Percentiles rank a stretch among this genome's conserved stretches.
phyloP scores from a whole-genome alignment of 345 rosid species.

The Luvunga scandens region DNA sequence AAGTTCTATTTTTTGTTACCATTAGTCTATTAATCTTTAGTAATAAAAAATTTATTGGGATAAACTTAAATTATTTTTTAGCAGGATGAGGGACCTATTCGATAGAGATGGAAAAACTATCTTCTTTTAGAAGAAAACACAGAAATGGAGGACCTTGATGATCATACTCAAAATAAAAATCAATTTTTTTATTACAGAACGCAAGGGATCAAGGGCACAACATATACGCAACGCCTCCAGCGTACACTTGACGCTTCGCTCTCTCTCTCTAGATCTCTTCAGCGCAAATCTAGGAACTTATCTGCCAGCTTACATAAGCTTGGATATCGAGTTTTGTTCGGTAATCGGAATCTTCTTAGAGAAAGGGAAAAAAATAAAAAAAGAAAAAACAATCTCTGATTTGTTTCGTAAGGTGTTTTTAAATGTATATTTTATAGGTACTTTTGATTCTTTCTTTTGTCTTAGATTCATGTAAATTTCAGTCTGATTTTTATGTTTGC shows the following conservation, averaged over 20 bases:
- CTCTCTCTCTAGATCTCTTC: conserved; percentile 20
- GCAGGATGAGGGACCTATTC: neutral
- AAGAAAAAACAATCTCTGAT: too few species aligned
- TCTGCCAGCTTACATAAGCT: conserved; percentile 5
- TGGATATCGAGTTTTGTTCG: conserved; percentile 14
- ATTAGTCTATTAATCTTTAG: too few species aligned
- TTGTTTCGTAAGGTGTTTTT: neutral
- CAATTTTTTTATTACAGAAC: neutral
- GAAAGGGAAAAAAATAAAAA: too few species aligned
- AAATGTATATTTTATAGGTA: neutral
- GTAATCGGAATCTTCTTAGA: neutral
- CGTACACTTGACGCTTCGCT: neutral
- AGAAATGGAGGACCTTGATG: neutral
- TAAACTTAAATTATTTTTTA: too few species aligned
- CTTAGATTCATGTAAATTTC: neutral
- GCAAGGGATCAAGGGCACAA: neutral
- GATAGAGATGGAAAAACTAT: neutral
- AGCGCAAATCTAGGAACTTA: conserved; percentile 25
- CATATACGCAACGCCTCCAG: neutral
- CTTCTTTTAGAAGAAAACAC: neutral
- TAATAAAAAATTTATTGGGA: too few species aligned
- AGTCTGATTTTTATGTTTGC: neutral
- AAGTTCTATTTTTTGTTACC: too few species aligned
- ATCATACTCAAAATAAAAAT: neutral
- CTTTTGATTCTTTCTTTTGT: neutral